Evolutionary conservation across 1,139 yeast genomes (phyloP), one percentile per base, ranked within the genome.

Genomic region (Sugiyamaella xylanicola): DNA sequence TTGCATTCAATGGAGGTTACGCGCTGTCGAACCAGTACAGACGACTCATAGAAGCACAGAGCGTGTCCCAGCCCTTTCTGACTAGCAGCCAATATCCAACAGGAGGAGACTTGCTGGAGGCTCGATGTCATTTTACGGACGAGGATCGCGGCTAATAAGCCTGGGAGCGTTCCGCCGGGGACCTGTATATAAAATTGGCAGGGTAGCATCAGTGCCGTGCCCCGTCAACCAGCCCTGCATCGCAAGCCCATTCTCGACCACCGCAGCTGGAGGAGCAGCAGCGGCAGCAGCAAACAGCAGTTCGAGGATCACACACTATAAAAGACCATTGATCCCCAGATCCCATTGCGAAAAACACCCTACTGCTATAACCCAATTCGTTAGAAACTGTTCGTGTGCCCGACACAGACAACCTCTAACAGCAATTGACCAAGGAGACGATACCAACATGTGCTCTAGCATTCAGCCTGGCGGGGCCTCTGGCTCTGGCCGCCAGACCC

Each of bases 401-500:
- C 50, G 50, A 21, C 50, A 46, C 32, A 9, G 21, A 36, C 50
- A 9, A 46, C 3, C 7, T 16, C 17, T 44, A 19, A 44, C 44
- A 41, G 22, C 47, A 25, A 25, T 25, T 43, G 47, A 43, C 15
- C 11, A 22, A 29, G 49, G 37, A 20, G 41, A 22, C 37, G 45
- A 39, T 19, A n/a, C 27, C 15, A 40, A 42, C 25, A 43, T 48
- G 48, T 35, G 37, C 39, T 40, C 49, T 17, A 46, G 17, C 13
- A 29, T 27, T 5, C 25, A 21, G 11, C 36, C 53, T 2, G 22
- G 44, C 8, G 41, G 44, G n/a, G 27, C 49, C 8, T 15, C 48
- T 16, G 27, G 17, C 16, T 29, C 45, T 27, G 58, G 53, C 25
- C 63, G 90, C 67, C 87, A 86, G 69, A 80, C 87, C 36, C 80